These are phyloP conservation scores for Hygrophorus russula DNA, from an alignment of 768 basidiomycete species.

Conservation along the genomic window DNA sequence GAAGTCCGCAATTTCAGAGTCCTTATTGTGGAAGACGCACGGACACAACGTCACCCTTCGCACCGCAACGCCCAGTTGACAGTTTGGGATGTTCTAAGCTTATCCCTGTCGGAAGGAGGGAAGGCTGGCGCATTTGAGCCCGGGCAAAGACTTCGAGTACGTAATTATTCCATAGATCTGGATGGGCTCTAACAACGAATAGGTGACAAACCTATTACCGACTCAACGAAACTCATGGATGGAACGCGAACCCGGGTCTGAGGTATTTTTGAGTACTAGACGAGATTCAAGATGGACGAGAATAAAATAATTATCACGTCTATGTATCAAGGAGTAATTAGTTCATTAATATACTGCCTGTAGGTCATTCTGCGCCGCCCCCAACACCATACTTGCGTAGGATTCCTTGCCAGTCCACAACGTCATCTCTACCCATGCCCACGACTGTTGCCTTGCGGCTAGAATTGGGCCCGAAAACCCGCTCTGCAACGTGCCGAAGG, in stretches of 20 bases:
- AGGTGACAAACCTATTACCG: constrained; percentile 63
- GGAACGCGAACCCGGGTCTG: constrained; percentile 42
- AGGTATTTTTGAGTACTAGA: constrained; percentile 61
- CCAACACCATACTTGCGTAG: constrained; percentile 65
- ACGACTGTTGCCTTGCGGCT: constrained; percentile 68
- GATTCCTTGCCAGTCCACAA: constrained; percentile 51
- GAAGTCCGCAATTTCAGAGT: constrained; percentile 71
- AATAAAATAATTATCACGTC: constrained; percentile 12
- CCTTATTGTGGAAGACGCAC: constrained; percentile 53
- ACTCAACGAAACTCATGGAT: constrained; percentile 65
- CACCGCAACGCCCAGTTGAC: constrained; percentile 66
- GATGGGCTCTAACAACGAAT: constrained; percentile 4
- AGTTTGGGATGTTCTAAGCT: constrained; percentile 63
- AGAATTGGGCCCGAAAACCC: constrained; percentile 58
- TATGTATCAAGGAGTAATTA: not conserved
- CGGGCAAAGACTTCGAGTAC: constrained; percentile 60
- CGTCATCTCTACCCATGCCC: constrained; percentile 72
- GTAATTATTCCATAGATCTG: constrained; percentile 12
- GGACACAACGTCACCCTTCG: constrained; percentile 36
- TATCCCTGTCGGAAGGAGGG: constrained; percentile 41
- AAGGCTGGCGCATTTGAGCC: constrained; percentile 38
- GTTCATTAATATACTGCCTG: constrained; percentile 3
- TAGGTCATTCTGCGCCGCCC: constrained; percentile 7
- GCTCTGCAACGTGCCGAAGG: constrained; percentile 63
- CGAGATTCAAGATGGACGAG: constrained; percentile 55